Percentiles rank a stretch among this genome's conserved stretches.
Evolutionary conservation across 495 filamentous ascomycete genomes (phyloP).

Genomic region (Cercophora scortea): DNA sequence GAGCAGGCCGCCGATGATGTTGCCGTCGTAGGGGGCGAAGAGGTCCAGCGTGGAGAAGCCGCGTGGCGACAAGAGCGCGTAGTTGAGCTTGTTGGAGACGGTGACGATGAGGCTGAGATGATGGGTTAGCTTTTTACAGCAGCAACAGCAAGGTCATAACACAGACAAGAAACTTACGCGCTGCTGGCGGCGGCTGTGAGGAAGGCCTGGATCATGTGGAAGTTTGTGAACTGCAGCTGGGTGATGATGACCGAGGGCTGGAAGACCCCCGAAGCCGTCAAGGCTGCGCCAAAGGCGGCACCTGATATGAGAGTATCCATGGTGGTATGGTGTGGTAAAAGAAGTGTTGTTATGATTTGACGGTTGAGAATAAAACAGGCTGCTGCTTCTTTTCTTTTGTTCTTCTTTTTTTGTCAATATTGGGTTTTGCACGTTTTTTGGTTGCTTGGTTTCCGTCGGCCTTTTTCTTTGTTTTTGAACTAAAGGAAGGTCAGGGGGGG

Average conservation of each 20-base stretch:
- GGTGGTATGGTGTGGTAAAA: background rate
- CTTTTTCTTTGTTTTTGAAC: background rate
- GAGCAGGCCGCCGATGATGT: conserved; percentile 47
- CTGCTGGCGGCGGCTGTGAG: conserved; percentile 44
- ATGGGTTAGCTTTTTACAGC: background rate
- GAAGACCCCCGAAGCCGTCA: conserved; percentile 45
- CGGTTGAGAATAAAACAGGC: no score
- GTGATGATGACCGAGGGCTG: conserved; percentile 42
- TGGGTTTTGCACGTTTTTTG: background rate
- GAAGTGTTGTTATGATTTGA: background rate
- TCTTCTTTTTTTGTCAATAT: background rate
- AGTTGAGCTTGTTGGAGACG: conserved; percentile 21
- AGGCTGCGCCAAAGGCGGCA: conserved; percentile 45
- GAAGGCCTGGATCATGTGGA: conserved; percentile 53
- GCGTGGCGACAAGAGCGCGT: conserved; percentile 24
- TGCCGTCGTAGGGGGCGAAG: conserved; percentile 42
- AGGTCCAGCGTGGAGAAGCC: conserved; percentile 28
- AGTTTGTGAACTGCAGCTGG: conserved; percentile 46
- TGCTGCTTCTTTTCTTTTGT: background rate
- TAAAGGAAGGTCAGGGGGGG: background rate
- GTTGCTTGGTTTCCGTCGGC: background rate
- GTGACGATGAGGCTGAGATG: conserved; percentile 26
- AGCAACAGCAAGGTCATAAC: background rate
- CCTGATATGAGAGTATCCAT: conserved; percentile 33
- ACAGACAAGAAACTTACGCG: conserved; percentile 34